Evolutionary conservation across 257 asterid genomes (phyloP).

Genomic region (Penstemon barbatus): DNA sequence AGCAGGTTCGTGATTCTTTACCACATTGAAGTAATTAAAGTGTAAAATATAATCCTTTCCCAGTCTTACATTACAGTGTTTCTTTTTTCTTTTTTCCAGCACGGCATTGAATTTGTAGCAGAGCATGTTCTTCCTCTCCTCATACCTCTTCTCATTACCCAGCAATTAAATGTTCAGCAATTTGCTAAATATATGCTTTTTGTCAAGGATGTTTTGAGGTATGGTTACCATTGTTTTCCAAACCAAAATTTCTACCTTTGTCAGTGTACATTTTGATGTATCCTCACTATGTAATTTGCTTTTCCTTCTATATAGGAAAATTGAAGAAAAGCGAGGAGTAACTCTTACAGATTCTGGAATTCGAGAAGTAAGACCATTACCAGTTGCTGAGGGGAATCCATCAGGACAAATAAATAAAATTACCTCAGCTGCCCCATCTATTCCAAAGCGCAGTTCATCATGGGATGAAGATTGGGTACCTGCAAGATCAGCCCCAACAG

Average conservation of each 20-base stretch:
- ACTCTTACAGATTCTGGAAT: constrained; percentile 65
- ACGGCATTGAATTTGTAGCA: constrained; percentile 85
- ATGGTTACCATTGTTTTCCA: constrained; percentile 23
- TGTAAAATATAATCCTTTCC: constrained; percentile 5
- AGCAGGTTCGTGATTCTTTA: constrained; percentile 61
- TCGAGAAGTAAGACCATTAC: constrained; percentile 51
- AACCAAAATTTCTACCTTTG: neutral
- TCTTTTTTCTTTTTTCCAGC: constrained; percentile 52
- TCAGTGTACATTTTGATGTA: neutral
- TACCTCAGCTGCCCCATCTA: constrained; percentile 42
- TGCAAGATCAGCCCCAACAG: constrained; percentile 51
- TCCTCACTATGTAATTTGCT: constrained; percentile 4
- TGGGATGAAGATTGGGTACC: constrained; percentile 99
- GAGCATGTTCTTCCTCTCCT: constrained; percentile 90
- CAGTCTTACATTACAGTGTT: constrained; percentile 24
- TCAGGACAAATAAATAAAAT: constrained; percentile 58
- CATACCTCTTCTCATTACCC: constrained; percentile 83
- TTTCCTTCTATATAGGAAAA: constrained; percentile 50
- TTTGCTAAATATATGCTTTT: constrained; percentile 95
- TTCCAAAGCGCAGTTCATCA: constrained; percentile 57
- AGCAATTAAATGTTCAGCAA: constrained; percentile 95
- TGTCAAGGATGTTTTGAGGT: constrained; percentile 92
- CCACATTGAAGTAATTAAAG: constrained; percentile 13
- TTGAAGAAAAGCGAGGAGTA: constrained; percentile 98
- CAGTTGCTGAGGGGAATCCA: constrained; percentile 40